phyloP scores from a whole-genome alignment of 805 yeast genomes.

The Geotrichum ghanense region DNA sequence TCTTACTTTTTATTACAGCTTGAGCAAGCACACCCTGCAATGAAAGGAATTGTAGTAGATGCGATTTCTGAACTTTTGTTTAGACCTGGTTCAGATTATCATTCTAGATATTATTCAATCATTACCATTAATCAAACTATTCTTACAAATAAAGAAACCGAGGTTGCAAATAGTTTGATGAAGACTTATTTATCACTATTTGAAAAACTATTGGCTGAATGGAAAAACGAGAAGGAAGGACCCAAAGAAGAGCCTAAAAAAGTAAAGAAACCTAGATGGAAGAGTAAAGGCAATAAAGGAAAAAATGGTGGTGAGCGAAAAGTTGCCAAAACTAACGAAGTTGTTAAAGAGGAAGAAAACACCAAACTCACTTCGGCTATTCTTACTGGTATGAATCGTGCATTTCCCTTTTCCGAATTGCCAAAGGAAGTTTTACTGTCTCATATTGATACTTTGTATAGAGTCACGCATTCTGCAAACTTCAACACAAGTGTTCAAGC shows the following conservation, averaged over 20 bases:
- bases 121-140: constrained; percentile 90
- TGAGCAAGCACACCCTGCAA: constrained; percentile 89
- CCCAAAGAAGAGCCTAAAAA: constrained; percentile 29
- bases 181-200: constrained; percentile 79
- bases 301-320: constrained; percentile 52
- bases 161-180: constrained; percentile 72
- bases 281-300: constrained; percentile 71
- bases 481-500: constrained; percentile 94
- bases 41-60: constrained; percentile 74
- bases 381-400: constrained; percentile 89
- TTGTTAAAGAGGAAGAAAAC: constrained; percentile 54
- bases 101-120: constrained; percentile 77
- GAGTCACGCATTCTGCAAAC: constrained; percentile 87
- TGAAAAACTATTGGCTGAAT: constrained; percentile 66
- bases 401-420: constrained; percentile 81
- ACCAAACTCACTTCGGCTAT: constrained; percentile 80
- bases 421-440: constrained; percentile 51
- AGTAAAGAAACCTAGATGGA: constrained; percentile 48
- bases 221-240: constrained; percentile 38
- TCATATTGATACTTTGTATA: constrained; percentile 76
- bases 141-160: constrained; percentile 62
- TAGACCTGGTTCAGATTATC: constrained; percentile 64
- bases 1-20: constrained; percentile 69
- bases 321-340: constrained; percentile 19
- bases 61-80: constrained; percentile 72